A percentile compares a stretch with the other conserved stretches of the same genome.
phyloP scores from a whole-genome alignment of 805 yeast genomes.

The Zygoascus tannicola region DNA sequence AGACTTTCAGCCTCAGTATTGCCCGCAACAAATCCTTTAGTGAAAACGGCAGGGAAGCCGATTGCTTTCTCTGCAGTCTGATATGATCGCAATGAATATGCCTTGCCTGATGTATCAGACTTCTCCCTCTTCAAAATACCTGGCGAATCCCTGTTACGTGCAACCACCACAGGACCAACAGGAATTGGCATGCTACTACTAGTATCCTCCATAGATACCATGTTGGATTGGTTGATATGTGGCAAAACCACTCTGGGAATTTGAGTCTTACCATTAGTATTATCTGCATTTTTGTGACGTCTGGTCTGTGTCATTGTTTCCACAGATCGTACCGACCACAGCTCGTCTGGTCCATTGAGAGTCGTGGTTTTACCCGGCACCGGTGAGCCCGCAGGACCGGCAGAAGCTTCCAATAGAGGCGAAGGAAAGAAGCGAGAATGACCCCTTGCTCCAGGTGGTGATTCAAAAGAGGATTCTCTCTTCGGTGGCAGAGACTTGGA shows the following conservation, averaged over 20 bases:
- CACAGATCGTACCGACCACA: not conserved
- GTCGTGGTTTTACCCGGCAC: not conserved
- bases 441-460: conserved; percentile 4
- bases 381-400: not conserved
- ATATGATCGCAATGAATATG: too few species aligned
- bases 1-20: too few species aligned
- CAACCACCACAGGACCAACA: not conserved
- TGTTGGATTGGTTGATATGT: not conserved
- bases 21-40: not conserved
- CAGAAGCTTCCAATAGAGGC: not conserved
- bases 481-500: not conserved
- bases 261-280: not conserved
- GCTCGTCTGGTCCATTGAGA: not conserved
- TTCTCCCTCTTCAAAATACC: too few species aligned
- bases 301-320: not conserved
- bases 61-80: not conserved
- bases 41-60: not conserved
- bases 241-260: not conserved
- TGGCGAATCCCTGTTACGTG: too few species aligned
- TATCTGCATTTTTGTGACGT: too few species aligned
- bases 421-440: conserved; percentile 15
- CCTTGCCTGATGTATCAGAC: too few species aligned
- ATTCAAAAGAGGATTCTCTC: not conserved
- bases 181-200: not conserved
- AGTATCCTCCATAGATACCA: not conserved